phyloP scores from a whole-genome alignment of 352 stramenopile genomes.

The Phytophthora agathidicida region DNA sequence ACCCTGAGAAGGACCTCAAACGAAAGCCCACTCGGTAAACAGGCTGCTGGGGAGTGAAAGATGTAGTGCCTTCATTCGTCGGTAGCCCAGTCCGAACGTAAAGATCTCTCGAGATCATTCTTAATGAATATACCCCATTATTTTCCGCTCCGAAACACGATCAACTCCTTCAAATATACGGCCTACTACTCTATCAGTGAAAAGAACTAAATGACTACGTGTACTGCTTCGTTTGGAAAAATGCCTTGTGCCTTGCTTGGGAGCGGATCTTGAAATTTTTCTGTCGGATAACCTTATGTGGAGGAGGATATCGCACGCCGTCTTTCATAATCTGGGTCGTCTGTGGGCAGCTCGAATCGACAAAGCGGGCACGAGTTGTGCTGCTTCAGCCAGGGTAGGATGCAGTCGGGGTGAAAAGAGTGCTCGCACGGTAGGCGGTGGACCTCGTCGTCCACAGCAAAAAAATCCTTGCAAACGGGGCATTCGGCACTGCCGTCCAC shows the following conservation, averaged over 20 bases:
- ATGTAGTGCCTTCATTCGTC: too few relatives aligned
- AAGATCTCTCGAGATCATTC: too few relatives aligned
- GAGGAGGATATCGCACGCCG: conserved; percentile 38
- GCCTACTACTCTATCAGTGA: conserved; percentile 38
- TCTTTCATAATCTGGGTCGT: conserved; percentile 84
- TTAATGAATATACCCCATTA: too few relatives aligned
- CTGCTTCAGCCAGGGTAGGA: conserved; percentile 87
- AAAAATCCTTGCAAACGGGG: conserved; percentile 88
- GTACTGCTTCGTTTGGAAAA: conserved; percentile 28
- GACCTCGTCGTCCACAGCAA: conserved; percentile 77
- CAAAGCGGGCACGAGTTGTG: conserved; percentile 91
- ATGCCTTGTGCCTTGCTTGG: conserved; percentile 16
- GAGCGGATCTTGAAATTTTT: conserved; percentile 4
- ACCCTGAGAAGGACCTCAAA: too few relatives aligned
- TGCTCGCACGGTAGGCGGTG: conserved; percentile 79
- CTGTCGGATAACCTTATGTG: conserved; percentile 20
- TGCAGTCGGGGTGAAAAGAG: conserved; percentile 86
- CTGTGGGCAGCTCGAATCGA: conserved; percentile 83
- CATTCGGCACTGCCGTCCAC: conserved; percentile 83
- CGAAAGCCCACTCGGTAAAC: too few relatives aligned
- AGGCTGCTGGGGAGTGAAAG: too few relatives aligned
- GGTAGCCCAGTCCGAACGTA: too few relatives aligned
- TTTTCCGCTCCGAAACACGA: conserved; percentile 6
- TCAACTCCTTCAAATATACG: conserved; percentile 27
- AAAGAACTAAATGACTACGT: conserved; percentile 24